phyloP scores from a whole-genome alignment of 2,329 filamentous ascomycete genomes.

The Clonostachys rhizophaga region DNA sequence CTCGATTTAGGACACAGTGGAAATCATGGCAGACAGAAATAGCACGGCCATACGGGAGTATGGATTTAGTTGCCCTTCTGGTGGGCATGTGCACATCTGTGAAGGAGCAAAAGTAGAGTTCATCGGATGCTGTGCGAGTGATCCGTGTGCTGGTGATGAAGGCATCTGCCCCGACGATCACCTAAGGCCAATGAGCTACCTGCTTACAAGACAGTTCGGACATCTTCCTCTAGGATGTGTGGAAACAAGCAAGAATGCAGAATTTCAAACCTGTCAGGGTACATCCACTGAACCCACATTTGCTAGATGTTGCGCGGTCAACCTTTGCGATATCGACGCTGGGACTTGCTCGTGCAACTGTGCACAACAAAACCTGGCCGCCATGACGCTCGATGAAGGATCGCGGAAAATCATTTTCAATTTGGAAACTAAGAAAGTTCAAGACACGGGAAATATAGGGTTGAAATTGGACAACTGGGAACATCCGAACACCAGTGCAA shows the following conservation, averaged over 20 bases:
- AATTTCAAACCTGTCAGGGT: not conserved
- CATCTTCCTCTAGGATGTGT: not conserved
- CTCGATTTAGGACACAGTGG: no score
- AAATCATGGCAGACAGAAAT: no score
- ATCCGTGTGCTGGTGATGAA: constrained; percentile 20
- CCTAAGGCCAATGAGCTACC: constrained; percentile 11
- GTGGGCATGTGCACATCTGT: constrained; percentile 29
- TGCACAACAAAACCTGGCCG: not conserved
- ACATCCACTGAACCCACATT: not conserved
- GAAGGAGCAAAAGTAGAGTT: constrained; percentile 19
- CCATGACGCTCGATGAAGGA: not conserved
- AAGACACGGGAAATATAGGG: no score
- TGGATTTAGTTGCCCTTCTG: constrained; percentile 14
- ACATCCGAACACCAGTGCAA: no score
- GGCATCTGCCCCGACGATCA: constrained; percentile 22
- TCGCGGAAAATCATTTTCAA: no score
- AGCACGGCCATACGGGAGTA: no score
- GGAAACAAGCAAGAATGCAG: no score
- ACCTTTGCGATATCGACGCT: no score
- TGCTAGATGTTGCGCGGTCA: no score
- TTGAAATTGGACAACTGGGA: no score
- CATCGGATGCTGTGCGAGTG: constrained; percentile 30
- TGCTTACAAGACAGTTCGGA: constrained; percentile 7
- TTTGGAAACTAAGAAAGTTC: no score
- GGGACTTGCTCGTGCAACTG: no score